phyloP scores from a whole-genome alignment of 2,329 filamentous ascomycete genomes.

The Hawksworthiomyces lignivorus region DNA sequence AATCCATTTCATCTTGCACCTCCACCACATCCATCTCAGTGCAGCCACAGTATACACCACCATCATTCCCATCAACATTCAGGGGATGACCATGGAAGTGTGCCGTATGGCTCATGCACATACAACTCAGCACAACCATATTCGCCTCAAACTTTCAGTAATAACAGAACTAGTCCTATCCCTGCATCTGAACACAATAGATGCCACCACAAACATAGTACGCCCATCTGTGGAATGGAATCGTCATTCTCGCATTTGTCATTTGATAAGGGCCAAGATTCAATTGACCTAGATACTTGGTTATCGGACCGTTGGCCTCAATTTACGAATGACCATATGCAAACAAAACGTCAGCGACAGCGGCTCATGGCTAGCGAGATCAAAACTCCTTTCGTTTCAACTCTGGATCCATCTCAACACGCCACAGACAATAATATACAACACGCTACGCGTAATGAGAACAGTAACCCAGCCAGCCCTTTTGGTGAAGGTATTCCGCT shows the following conservation, averaged over 20 bases:
- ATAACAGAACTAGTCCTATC: conserved; percentile 10
- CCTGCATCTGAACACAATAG: neutral
- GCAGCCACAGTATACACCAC: too few relatives aligned
- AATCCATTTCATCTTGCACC: too few relatives aligned
- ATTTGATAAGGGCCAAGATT: neutral
- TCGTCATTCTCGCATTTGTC: too few relatives aligned
- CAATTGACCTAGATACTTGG: neutral
- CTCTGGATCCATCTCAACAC: neutral
- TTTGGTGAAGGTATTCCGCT: conserved; percentile 4
- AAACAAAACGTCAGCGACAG: neutral
- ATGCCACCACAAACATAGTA: too few relatives aligned
- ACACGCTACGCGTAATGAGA: too few relatives aligned
- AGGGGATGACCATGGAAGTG: neutral
- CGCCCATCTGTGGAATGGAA: too few relatives aligned
- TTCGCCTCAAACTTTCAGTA: conserved; percentile 10
- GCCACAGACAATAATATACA: too few relatives aligned
- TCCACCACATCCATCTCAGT: too few relatives aligned
- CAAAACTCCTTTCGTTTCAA: too few relatives aligned
- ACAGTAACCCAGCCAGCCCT: neutral
- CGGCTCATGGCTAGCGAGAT: too few relatives aligned
- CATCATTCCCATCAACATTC: too few relatives aligned
- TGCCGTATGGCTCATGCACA: neutral
- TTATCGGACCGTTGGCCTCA: neutral
- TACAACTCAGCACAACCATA: neutral
- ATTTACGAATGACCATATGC: neutral